Evolutionary conservation across 805 yeast species (phyloP), one percentile per base, ranked within the genome.

Genomic region (Saccharomycopsis capsularis): DNA sequence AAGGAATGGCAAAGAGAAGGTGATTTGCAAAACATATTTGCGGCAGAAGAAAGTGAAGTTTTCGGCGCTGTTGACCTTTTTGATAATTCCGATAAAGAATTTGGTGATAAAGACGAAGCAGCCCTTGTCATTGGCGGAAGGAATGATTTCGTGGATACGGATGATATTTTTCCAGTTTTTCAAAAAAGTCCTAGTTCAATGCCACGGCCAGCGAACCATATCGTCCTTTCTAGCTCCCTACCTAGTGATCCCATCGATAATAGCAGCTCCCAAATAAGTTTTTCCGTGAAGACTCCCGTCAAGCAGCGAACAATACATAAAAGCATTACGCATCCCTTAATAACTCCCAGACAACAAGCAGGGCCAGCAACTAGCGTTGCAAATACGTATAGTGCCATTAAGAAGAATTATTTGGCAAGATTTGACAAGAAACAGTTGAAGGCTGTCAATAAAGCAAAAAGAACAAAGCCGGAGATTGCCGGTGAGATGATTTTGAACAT

Each of bases 401-500:
- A 16, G 15, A 36, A 41, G 16, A 25, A 42, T 13, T 19, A 24
- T 19, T 34, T 52, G 1, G 18, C 38, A 9, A 30, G 40, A 24
- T 52, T 45, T 23, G 27, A 27, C 18, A 52, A 47, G 37, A 42
- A 39, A 24, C 19, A 19, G 7, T 36, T 51, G 18, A 41, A 30
- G 9, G 23, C 35, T 22, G 51, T 30, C 15, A 51, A 51, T 35
- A 47, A 47, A 18, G 18, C 22, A 11, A 32, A 24, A 18, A n/a
- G 48, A 42, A 30, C 23, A 22, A 52, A 52, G 23, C 4, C 39
- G 4, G 50, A 48, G 13, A 43, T 48, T 11, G 19, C 24, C 11
- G 13, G 32, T 2, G 55, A 52, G 34, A 46, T 52, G 50, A 43
- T 39, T 7, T 41, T 52, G 35, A 45, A 48, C 25, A 30, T 48